These are phyloP conservation scores for Zygoascus hellenicus DNA, from an alignment of 1,139 yeast species.

Conservation along the genomic window DNA sequence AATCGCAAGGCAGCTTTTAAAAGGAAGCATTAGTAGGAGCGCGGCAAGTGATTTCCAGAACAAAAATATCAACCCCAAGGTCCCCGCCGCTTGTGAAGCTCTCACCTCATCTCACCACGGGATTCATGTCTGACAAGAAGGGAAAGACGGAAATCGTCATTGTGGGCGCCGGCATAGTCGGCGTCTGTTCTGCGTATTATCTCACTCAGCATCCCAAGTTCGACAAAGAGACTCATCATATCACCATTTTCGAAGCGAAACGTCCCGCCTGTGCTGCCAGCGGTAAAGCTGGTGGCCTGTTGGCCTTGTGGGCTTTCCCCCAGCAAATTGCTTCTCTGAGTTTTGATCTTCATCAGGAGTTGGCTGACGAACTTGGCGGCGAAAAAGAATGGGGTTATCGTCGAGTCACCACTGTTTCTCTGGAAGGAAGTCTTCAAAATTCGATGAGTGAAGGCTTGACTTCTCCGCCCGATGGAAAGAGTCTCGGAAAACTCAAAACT, in stretches of 20 bases:
- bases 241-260: constrained; percentile 83
- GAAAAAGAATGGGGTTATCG: constrained; percentile 89
- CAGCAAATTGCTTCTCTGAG: constrained; percentile 88
- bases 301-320: constrained; percentile 96
- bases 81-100: no score
- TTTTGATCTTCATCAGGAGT: constrained; percentile 76
- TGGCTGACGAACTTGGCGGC: constrained; percentile 74
- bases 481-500: constrained; percentile 6
- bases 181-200: constrained; percentile 91
- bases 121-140: constrained; percentile 1
- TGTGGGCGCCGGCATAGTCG: constrained; percentile 90
- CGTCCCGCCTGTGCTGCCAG: constrained; percentile 97
- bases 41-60: no score
- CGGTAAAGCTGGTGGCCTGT: constrained; percentile 94
- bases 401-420: constrained; percentile 74
- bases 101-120: no score
- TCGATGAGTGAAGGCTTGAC: constrained; percentile 6
- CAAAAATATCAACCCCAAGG: no score
- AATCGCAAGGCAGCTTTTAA: no score
- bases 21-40: no score
- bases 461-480: constrained; percentile 9
- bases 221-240: constrained; percentile 64
- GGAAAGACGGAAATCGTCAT: constrained; percentile 32
- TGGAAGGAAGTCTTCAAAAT: constrained; percentile 60
- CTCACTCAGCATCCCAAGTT: constrained; percentile 77